Conservation (phyloP, 768 basidiomycete genomes). For the Calocybe indica region DNA sequence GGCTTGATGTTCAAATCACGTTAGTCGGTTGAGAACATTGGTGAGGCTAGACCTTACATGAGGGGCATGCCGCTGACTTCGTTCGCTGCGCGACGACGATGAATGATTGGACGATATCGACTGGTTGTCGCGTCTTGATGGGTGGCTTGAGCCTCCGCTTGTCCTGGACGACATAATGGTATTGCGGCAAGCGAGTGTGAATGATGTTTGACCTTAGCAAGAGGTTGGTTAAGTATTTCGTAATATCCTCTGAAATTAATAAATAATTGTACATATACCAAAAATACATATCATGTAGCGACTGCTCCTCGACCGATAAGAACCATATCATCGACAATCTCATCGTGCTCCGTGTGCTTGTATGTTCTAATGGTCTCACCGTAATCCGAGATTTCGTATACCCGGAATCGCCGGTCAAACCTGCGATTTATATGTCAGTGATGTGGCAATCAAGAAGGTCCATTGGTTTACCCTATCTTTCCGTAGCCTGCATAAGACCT, state of each 20-base stretch:
- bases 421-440: slow-evolving; percentile 26
- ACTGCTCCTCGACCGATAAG: slow-evolving; percentile 50
- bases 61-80: slow-evolving; percentile 31
- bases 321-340: slow-evolving; percentile 57
- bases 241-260: not conserved
- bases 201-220: not conserved
- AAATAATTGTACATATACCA: not conserved
- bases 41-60: slow-evolving; percentile 22
- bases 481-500: slow-evolving; percentile 84
- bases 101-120: slow-evolving; percentile 46
- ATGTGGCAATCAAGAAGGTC: not conserved
- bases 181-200: slow-evolving; percentile 7
- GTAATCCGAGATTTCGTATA: slow-evolving; percentile 83
- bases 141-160: slow-evolving; percentile 27
- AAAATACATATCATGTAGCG: not conserved
- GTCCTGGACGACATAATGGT: slow-evolving; percentile 21
- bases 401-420: slow-evolving; percentile 87
- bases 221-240: not conserved
- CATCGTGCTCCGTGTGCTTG: slow-evolving; percentile 73
- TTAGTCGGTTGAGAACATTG: slow-evolving; percentile 5
- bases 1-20: slow-evolving; percentile 35
- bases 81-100: slow-evolving; percentile 34
- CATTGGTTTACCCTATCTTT: slow-evolving; percentile 54
- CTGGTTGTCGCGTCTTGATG: slow-evolving; percentile 47
- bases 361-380: slow-evolving; percentile 90